Evolutionary conservation across 129 eudicot species (phyloP), one percentile per base, ranked within the genome.

Genomic region (Chrysanthemum seticuspe): DNA sequence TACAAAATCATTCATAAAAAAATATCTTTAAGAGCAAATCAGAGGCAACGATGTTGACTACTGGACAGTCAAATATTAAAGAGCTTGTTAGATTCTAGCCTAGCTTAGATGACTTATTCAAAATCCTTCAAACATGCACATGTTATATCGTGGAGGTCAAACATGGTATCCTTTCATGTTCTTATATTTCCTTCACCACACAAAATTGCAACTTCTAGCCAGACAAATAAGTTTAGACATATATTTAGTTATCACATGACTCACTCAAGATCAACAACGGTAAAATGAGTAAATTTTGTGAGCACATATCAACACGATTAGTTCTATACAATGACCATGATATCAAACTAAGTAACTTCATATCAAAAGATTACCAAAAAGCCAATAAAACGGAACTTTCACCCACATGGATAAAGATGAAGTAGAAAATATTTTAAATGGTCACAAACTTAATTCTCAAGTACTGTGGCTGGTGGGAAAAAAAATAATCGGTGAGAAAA

Each of bases 1-100:
- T 95, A 52, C 50, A 80, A 52, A 67, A 71, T 25, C 29, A 58
- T 56, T 27, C 51, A 29, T 44, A 45, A 58, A 62, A 14, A 19
- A 72, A 40, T 27, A 70, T 13, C 47, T 64, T 31, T 63, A 13
- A 14, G 15, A 45, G 40, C 52, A 71, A 48, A 14, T 29, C 63
- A 63, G 50, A 34, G 7, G 16, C 36, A 19, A 48, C 25, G 15
- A 47, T 4, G 21, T 47, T 48, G 71, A 45, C 36, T 48, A 48
- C 23, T 19, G 21, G 27, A 23, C 13, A 50, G 72, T 18, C 72
- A 68, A 5, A 19, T 9, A 66, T 47, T 66, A 66, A 19, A 2
- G 13, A 47, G 18, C 11, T 47, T 66, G 71, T 18, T 66, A 15
- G 15, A 23, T 61, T 23, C 36, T 61, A 21, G 65, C 23, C 15